Conservation (phyloP, 1,139 yeast species). For the Saccharomyces hybrid region DNA sequence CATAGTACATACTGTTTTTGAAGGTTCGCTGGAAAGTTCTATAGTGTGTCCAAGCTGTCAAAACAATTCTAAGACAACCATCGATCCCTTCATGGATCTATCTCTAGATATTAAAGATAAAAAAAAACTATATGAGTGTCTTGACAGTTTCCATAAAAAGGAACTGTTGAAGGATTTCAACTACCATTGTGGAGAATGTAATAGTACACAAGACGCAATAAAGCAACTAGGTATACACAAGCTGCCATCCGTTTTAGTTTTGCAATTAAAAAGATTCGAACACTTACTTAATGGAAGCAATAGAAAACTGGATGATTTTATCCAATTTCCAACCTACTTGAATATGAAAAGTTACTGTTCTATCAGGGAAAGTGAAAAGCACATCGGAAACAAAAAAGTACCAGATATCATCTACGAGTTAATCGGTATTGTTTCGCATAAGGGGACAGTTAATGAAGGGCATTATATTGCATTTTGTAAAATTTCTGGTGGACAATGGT, state of each 20-base stretch:
- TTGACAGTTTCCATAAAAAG: conserved; percentile 64
- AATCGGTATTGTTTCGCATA: conserved; percentile 80
- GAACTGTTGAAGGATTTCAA: conserved; percentile 65
- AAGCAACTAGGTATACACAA: conserved; percentile 63
- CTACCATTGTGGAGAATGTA: conserved; percentile 65
- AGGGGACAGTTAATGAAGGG: conserved; percentile 90
- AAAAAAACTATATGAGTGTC: conserved; percentile 50
- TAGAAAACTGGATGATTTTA: conserved; percentile 68
- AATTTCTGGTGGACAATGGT: conserved; percentile 69
- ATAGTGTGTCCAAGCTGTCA: conserved; percentile 68
- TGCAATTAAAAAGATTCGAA: conserved; percentile 83
- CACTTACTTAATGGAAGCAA: conserved; percentile 49
- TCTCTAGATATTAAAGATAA: conserved; percentile 59
- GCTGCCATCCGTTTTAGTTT: conserved; percentile 69
- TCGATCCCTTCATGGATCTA: conserved; percentile 86
- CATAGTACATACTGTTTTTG: conserved; percentile 71
- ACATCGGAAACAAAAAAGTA: neutral
- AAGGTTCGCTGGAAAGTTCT: conserved; percentile 67
- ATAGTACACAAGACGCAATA: conserved; percentile 52
- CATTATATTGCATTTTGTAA: conserved; percentile 82
- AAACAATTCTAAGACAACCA: conserved; percentile 50
- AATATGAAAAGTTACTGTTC: conserved; percentile 60
- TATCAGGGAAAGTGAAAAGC: conserved; percentile 14
- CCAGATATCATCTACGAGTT: conserved; percentile 56
- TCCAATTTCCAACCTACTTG: conserved; percentile 63